A percentile compares a stretch with the other conserved stretches of the same genome.
Conservation (phyloP, 768 basidiomycete genomes). For the Calocybe indica region DNA sequence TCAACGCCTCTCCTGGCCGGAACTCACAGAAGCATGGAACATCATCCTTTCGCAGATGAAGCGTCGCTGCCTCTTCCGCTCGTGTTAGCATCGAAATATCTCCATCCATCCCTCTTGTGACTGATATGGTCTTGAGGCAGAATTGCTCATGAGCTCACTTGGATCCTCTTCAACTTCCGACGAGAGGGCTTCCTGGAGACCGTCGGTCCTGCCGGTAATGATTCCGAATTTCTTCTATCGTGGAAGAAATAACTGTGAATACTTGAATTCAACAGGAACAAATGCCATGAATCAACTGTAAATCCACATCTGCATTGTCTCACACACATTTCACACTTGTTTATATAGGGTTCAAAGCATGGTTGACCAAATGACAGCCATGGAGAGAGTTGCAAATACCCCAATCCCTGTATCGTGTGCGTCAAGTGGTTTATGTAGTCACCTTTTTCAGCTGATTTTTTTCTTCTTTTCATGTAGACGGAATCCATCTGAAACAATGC, state of each 20-base stretch:
- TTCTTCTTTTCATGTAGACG: constrained; percentile 38
- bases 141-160: constrained; percentile 76
- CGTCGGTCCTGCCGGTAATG: constrained; percentile 79
- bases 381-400: constrained; percentile 91
- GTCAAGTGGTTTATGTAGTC: constrained; percentile 13
- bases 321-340: neutral
- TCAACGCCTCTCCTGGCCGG: constrained; percentile 61
- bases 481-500: constrained; percentile 92
- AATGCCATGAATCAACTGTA: constrained; percentile 74
- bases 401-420: constrained; percentile 74
- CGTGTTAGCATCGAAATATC: constrained; percentile 38
- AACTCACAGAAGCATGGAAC: constrained; percentile 51
- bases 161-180: constrained; percentile 66
- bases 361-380: constrained; percentile 78
- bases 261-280: constrained; percentile 38
- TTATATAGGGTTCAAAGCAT: constrained; percentile 61
- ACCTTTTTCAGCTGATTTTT: neutral
- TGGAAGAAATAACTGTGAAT: neutral
- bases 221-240: neutral
- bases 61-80: constrained; percentile 78
- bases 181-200: constrained; percentile 81
- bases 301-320: constrained; percentile 8
- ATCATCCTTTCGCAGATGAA: constrained; percentile 50
- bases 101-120: neutral
- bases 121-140: constrained; percentile 23